phyloP scores from a whole-genome alignment of 2,329 filamentous ascomycete genomes.

The Talaromyces verruculosus region DNA sequence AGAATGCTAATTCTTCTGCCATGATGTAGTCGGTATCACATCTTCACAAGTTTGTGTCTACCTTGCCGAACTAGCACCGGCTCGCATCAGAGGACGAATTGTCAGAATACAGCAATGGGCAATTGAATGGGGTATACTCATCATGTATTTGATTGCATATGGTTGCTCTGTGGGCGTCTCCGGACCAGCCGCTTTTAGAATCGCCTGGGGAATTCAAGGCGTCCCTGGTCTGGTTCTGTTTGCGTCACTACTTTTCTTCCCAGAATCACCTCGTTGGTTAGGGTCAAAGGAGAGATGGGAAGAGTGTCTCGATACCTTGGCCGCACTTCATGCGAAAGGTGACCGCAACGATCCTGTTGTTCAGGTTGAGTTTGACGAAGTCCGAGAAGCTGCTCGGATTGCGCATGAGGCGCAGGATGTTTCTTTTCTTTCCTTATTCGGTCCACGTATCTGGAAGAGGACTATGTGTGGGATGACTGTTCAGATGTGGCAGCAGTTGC shows the following conservation, averaged over 20 bases:
- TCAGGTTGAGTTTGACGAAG: conserved; percentile 51
- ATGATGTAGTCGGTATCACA: conserved; percentile 42
- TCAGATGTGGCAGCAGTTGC: conserved; percentile 59
- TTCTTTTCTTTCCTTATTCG: conserved; percentile 46
- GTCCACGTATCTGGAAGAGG: conserved; percentile 51
- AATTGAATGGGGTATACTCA: conserved; percentile 46
- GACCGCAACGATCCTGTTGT: conserved; percentile 56
- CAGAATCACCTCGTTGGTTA: conserved; percentile 62
- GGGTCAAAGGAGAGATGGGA: conserved; percentile 61
- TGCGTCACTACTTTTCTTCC: conserved; percentile 56
- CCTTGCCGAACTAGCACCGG: conserved; percentile 45
- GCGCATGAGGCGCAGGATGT: conserved; percentile 50
- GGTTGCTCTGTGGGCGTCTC: conserved; percentile 37
- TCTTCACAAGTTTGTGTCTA: conserved; percentile 49
- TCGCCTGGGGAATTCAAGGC: conserved; percentile 64
- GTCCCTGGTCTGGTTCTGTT: conserved; percentile 60
- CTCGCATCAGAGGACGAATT: conserved; percentile 44
- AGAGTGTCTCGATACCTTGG: conserved; percentile 53
- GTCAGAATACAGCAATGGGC: conserved; percentile 49
- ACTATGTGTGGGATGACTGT: conserved; percentile 55
- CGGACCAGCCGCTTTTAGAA: conserved; percentile 53
- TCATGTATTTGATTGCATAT: conserved; percentile 47
- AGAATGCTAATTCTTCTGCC: neutral
- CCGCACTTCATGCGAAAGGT: conserved; percentile 58
- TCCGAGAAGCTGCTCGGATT: conserved; percentile 47